Percentiles rank a stretch among this genome's conserved stretches.
phyloP scores from a whole-genome alignment of 73 alveolate species.

The Effrenium voratum region DNA sequence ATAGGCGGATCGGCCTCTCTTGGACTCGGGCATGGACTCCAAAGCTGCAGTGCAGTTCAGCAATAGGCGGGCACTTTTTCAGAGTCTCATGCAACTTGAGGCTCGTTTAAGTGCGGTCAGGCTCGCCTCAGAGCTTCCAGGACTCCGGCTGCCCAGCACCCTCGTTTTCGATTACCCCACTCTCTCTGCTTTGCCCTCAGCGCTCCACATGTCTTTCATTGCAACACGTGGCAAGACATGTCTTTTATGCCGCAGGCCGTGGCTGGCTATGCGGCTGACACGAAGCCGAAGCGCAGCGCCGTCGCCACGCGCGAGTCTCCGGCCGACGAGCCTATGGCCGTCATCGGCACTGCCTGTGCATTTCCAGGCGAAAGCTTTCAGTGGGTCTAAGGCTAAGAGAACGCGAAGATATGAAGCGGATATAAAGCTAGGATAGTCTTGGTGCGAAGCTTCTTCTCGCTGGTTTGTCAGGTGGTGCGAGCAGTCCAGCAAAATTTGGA shows the following conservation, averaged over 20 bases:
- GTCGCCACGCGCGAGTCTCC: constrained; percentile 28
- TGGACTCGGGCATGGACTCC: constrained; percentile 94
- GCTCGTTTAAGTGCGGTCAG: background rate
- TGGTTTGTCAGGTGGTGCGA: background rate
- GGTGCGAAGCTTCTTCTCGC: background rate
- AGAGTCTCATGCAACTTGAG: background rate
- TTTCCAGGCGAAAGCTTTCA: constrained; percentile 15
- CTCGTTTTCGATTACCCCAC: constrained; percentile 92
- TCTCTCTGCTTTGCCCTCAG: constrained; percentile 14
- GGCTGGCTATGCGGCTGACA: constrained; percentile 59
- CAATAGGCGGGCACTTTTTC: background rate
- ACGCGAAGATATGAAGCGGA: no score
- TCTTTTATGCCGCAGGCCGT: background rate
- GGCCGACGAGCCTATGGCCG: constrained; percentile 57
- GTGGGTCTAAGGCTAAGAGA: no score
- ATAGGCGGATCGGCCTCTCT: constrained; percentile 82
- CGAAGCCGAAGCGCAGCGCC: background rate
- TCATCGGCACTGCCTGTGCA: constrained; percentile 82
- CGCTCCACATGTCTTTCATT: background rate
- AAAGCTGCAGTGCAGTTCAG: constrained; percentile 77
- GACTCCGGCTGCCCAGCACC: constrained; percentile 60
- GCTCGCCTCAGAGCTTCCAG: constrained; percentile 68
- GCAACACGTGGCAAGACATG: background rate
- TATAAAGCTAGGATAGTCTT: no score
- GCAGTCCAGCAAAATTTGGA: constrained; percentile 74